Evolutionary conservation across 345 rosid species (phyloP), one percentile per base, ranked within the genome.

Genomic region (Nasturtium officinale): DNA sequence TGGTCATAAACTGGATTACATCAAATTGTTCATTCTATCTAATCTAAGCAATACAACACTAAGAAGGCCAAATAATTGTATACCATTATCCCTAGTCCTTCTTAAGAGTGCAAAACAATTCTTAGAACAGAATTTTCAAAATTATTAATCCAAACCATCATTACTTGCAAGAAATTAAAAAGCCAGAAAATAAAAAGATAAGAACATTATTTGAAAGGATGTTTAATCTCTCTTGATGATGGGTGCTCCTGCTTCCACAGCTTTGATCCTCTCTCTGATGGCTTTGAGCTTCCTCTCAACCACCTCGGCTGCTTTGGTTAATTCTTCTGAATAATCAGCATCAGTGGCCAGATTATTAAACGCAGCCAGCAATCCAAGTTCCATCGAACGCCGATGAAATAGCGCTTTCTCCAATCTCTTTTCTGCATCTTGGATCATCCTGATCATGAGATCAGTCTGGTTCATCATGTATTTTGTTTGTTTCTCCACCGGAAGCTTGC

Each of bases 401-500:
- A 29, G 37, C 65, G 73, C 78, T 58, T 78, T 84, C 70, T 75
- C 80, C 21, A 80, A n/a, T 68, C 72, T 81, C 61, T 80, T 78
- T 35, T 70, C 43, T 0, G 73, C 72, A 12, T 85, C 84, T 12
- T 56, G 7, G 43, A 82, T 65, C 78, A 83, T 79, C 57, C 73
- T 61, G 6, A 47, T 48, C 73, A 85, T 73, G 65, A 77, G 78
- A 37, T 71, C 71, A 26, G 53, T 80, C 52, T 85, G 89, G 65
- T 83, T 77, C 81, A 81, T 47, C 89, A 81, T 85, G 66, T 81
- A 67, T 46, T 83, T 83, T 61, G 77, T 68, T 46, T 76, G 87
- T 16, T 85, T 85, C 78, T 79, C 77, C 11, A 77, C 67, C n/a
- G 89, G 79, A 64, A 83, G 67, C n/a, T 53, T 46, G 37, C 47